Evolutionary conservation across 805 yeast species (phyloP).

Genomic region (Barnettozyma pratensis): DNA sequence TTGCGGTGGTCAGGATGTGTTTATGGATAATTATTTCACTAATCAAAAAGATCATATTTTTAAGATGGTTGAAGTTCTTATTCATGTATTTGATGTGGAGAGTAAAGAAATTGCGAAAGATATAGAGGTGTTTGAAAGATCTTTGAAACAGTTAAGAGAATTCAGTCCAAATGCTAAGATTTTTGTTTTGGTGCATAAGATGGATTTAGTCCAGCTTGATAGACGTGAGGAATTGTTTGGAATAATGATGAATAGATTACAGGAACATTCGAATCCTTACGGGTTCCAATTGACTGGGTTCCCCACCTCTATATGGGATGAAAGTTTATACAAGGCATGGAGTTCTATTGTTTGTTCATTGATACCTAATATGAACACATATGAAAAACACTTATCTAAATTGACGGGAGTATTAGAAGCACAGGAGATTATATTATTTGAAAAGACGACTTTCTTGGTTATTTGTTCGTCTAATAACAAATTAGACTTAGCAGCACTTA

Average conservation of each 20-base stretch:
- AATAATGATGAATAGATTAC: conserved; percentile 78
- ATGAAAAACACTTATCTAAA: conserved; percentile 69
- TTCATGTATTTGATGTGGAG: conserved; percentile 95
- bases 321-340: conserved; percentile 94
- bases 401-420: conserved; percentile 75
- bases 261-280: conserved; percentile 65
- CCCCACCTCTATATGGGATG: conserved; percentile 97
- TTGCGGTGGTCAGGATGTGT: conserved; percentile 97
- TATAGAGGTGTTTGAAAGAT: conserved; percentile 83
- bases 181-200: conserved; percentile 87
- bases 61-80: conserved; percentile 91
- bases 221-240: conserved; percentile 79
- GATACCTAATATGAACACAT: conserved; percentile 82
- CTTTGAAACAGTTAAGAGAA: conserved; percentile 73
- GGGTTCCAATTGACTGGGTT: conserved; percentile 74
- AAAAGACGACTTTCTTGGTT: conserved; percentile 81
- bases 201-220: conserved; percentile 89
- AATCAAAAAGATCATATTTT: conserved; percentile 89
- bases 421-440: conserved; percentile 86
- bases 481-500: neutral
- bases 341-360: conserved; percentile 90
- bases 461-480: conserved; percentile 36
- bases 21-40: conserved; percentile 89
- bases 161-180: conserved; percentile 89
- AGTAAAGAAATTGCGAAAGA: conserved; percentile 88